phyloP scores from a whole-genome alignment of 129 eudicot species.

The Lactuca saligna region DNA sequence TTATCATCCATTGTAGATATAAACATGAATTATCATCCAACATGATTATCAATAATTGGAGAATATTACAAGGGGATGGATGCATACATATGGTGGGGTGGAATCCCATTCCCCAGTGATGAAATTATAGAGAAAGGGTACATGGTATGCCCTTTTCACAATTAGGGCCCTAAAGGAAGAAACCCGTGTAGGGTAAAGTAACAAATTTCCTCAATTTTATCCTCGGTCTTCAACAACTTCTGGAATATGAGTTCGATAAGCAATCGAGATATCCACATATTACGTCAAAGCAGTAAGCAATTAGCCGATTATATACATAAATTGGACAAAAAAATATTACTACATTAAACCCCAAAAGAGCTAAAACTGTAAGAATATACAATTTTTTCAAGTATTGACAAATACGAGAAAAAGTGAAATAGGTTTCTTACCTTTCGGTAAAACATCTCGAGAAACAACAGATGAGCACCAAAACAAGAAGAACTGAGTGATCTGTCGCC shows the following conservation, averaged over 20 bases:
- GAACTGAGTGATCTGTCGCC: constrained; percentile 44
- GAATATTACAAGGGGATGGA: constrained; percentile 2
- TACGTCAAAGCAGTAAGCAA: not conserved
- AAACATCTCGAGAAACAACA: constrained; percentile 25
- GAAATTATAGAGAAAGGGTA: not conserved
- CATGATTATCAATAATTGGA: constrained; percentile 8
- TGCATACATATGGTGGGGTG: not conserved
- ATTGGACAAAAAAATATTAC: not conserved
- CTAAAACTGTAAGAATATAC: not conserved
- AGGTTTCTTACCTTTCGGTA: constrained; percentile 41
- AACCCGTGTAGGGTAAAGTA: not conserved
- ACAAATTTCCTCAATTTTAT: not conserved
- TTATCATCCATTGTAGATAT: not conserved
- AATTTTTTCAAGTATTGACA: not conserved
- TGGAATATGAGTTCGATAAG: constrained; percentile 2
- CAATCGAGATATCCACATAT: constrained; percentile 6
- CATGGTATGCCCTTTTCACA: not conserved
- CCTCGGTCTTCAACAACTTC: not conserved
- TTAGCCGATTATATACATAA: not conserved
- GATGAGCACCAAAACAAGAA: constrained; percentile 33
- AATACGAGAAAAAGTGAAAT: not conserved
- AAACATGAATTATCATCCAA: not conserved
- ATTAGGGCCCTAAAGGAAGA: not conserved
- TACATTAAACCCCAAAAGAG: constrained; percentile 4
- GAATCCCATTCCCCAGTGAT: not conserved